Base-by-base conservation (phyloP, 306 rosid species). In the Prunus mume region DNA sequence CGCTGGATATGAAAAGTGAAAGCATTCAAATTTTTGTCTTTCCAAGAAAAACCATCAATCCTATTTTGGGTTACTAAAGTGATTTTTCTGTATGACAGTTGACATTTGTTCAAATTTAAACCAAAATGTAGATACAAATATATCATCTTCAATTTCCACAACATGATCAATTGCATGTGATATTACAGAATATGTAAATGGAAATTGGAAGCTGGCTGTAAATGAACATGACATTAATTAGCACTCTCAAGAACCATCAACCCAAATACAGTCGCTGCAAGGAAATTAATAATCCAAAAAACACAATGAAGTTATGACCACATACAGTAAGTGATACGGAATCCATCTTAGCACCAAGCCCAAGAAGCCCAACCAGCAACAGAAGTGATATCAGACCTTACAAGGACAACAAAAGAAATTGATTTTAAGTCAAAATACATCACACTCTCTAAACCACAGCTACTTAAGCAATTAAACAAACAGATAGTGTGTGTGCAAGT, bases 281-380 rank as follows among this genome's bases (percentile, higher is more conserved):
- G 12, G 3, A 65, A 65, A 65, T 65, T 18, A 19, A 30, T 32
- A 52, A 71, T 52, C 28, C 22, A 2, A 20, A 56, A 13, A 41
- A 24, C 68, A 43, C 19, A 71, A 0, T 6, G 52, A 74, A 64
- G 54, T 62, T 72, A 61, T 24, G 63, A 86, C n/a, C 81, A 86
- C 97, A 54, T 88, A 95, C 98, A 73, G 96, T 88, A 49, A 82
- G 93, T 24, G 91, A 88, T 75, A 91, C 7, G 83, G 86, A 80
- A 58, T 73, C 87, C 89, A 74, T 89, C 81, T 79, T 87, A 64
- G 86, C 83, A 69, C 92, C 83, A 55, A 85, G 49, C 70, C 90
- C 93, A 62, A 91, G 84, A 80, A 91, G 87, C 51, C 80, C 90
- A 67, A 88, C 86, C 85, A 92, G 85, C 68, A 88, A 51, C 66